Evolutionary conservation across 2,329 filamentous ascomycete species (phyloP).

Genomic region (Ceratocystis alfenasii): DNA sequence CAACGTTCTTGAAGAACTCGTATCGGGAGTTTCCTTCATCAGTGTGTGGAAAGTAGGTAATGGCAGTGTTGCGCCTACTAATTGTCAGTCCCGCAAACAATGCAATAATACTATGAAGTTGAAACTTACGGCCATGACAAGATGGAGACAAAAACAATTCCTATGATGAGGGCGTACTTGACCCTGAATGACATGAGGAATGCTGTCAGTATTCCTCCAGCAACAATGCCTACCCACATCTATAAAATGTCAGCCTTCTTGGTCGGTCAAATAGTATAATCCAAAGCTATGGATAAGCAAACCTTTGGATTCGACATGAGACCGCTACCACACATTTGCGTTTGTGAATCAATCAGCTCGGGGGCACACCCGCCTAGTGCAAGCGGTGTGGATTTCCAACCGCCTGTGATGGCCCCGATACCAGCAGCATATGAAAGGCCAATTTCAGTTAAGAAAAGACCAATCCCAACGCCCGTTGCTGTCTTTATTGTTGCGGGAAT

Average conservation of each 20-base stretch:
- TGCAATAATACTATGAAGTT: not conserved
- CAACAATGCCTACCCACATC: constrained; percentile 78
- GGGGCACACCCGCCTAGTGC: constrained; percentile 62
- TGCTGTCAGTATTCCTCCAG: constrained; percentile 65
- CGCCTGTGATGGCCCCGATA: constrained; percentile 70
- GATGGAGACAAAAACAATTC: constrained; percentile 59
- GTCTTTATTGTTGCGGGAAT: constrained; percentile 55
- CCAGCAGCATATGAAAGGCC: constrained; percentile 66
- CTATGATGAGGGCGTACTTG: constrained; percentile 63
- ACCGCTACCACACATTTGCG: constrained; percentile 42
- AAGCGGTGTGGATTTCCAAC: constrained; percentile 52
- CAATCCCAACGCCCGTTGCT: constrained; percentile 53
- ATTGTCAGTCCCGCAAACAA: constrained; percentile 11
- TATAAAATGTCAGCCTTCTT: constrained; percentile 26
- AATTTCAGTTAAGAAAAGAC: constrained; percentile 51
- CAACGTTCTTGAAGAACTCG: constrained; percentile 60
- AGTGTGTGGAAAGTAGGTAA: constrained; percentile 62
- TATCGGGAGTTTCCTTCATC: constrained; percentile 51
- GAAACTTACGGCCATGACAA: constrained; percentile 58
- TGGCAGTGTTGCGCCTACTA: constrained; percentile 47
- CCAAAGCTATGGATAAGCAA: constrained; percentile 24
- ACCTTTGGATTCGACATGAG: constrained; percentile 69
- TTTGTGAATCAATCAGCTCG: constrained; percentile 37
- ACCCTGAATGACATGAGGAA: constrained; percentile 69
- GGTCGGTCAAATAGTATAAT: not conserved